Percentiles rank a stretch among this genome's conserved stretches.
Conservation (phyloP, 768 basidiomycete species). For the Termitomyces sp. region DNA sequence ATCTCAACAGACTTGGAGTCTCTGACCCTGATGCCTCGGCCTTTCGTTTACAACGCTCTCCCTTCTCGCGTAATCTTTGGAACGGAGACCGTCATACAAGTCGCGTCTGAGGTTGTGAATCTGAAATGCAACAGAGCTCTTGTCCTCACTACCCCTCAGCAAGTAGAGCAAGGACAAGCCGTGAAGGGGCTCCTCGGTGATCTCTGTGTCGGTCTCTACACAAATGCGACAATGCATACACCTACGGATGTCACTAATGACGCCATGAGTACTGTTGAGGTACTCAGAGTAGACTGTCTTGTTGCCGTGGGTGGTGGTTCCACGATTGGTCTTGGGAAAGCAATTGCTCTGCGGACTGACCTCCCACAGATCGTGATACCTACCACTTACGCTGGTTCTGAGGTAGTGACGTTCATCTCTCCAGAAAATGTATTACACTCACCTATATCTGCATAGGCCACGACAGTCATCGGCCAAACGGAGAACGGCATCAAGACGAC, state of each 20-base stretch:
- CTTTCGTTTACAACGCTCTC: slow-evolving; percentile 34
- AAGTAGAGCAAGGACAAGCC: slow-evolving; percentile 23
- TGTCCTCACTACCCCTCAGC: slow-evolving; percentile 31
- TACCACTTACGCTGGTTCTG: slow-evolving; percentile 36
- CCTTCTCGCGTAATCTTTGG: slow-evolving; percentile 37
- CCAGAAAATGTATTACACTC: too few species aligned
- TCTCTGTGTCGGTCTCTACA: slow-evolving; percentile 29
- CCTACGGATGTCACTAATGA: slow-evolving; percentile 33
- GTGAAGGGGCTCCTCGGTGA: slow-evolving; percentile 15
- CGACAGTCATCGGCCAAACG: slow-evolving; percentile 37
- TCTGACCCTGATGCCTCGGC: slow-evolving; percentile 19
- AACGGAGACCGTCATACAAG: slow-evolving; percentile 26
- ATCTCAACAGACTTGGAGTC: background rate
- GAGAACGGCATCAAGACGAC: slow-evolving; percentile 36
- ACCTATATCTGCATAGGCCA: slow-evolving; percentile 18
- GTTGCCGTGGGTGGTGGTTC: slow-evolving; percentile 36
- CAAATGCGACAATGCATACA: slow-evolving; percentile 39
- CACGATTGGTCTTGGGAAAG: slow-evolving; percentile 36
- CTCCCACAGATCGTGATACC: slow-evolving; percentile 37
- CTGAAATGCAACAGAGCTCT: slow-evolving; percentile 30
- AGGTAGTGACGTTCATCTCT: slow-evolving; percentile 19
- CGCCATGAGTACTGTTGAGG: slow-evolving; percentile 22
- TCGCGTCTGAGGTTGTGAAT: slow-evolving; percentile 25
- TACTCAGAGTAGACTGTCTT: slow-evolving; percentile 29
- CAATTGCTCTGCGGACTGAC: slow-evolving; percentile 34